These are phyloP conservation scores for Coniochaeta sp. DNA, from an alignment of 2,329 filamentous ascomycete genomes.

Conservation along the genomic window DNA sequence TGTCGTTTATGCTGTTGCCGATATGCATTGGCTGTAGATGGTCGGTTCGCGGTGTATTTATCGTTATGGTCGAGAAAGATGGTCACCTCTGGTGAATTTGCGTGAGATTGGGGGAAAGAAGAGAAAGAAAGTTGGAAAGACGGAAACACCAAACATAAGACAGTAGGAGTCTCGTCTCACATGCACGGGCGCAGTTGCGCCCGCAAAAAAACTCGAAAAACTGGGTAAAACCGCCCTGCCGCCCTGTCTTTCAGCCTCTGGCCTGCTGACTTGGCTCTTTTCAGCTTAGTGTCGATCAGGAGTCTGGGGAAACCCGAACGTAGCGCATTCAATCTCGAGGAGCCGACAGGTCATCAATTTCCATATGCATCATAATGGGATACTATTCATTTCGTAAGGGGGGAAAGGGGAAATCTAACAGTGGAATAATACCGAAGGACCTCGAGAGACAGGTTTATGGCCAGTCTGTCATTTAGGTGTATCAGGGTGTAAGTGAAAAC, in stretches of 20 bases:
- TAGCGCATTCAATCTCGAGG: neutral
- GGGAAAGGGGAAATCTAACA: too few species aligned
- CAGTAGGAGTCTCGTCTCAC: neutral
- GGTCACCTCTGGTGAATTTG: neutral
- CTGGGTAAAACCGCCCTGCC: neutral
- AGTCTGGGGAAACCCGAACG: neutral
- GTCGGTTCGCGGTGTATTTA: neutral
- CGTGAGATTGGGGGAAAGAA: neutral
- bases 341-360: too few species aligned
- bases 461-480: too few species aligned
- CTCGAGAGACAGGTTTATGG: too few species aligned
- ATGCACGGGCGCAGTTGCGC: too few species aligned
- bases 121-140: neutral
- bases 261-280: neutral
- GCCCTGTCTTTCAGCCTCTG: neutral
- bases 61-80: neutral
- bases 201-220: neutral
- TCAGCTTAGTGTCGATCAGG: neutral
- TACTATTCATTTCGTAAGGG: too few species aligned
- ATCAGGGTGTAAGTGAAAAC: too few species aligned
- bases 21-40: slow-evolving; percentile 43
- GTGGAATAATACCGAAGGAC: too few species aligned
- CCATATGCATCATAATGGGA: too few species aligned
- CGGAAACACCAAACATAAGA: too few species aligned
- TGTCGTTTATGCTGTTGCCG: slow-evolving; percentile 35